phyloP scores from a whole-genome alignment of 1,139 yeast species.

The Nakaseomyces sp. region DNA sequence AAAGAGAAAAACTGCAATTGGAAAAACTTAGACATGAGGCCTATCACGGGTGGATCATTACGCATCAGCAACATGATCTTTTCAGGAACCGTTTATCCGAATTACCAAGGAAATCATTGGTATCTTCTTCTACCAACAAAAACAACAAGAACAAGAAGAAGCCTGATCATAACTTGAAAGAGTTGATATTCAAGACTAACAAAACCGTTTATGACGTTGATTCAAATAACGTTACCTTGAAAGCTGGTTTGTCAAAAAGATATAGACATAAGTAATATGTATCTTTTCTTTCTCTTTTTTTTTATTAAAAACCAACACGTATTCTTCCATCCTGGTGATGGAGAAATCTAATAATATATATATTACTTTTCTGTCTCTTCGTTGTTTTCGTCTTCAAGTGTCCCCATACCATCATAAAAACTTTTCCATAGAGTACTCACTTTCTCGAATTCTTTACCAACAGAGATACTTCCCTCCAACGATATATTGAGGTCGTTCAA shows the following conservation, averaged over 20 bases:
- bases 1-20: not conserved
- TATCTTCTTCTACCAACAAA: not conserved
- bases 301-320: no score
- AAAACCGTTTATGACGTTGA: constrained; percentile 20
- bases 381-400: constrained; percentile 11
- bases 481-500: constrained; percentile 44
- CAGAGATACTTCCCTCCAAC: constrained; percentile 42
- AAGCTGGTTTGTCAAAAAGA: constrained; percentile 22
- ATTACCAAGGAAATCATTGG: not conserved
- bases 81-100: no score
- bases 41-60: not conserved
- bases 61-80: not conserved
- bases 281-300: not conserved
- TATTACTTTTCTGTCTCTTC: not conserved
- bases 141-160: constrained; percentile 11
- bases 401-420: constrained; percentile 38
- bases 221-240: constrained; percentile 17
- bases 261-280: not conserved
- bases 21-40: not conserved
- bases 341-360: no score
- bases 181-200: constrained; percentile 21
- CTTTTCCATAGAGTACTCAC: constrained; percentile 44
- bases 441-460: constrained; percentile 47
- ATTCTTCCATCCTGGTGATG: not conserved
- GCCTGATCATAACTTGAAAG: constrained; percentile 15